phyloP scores from a whole-genome alignment of 139 green algal genomes.

The Edaphochlamys debaryana region DNA sequence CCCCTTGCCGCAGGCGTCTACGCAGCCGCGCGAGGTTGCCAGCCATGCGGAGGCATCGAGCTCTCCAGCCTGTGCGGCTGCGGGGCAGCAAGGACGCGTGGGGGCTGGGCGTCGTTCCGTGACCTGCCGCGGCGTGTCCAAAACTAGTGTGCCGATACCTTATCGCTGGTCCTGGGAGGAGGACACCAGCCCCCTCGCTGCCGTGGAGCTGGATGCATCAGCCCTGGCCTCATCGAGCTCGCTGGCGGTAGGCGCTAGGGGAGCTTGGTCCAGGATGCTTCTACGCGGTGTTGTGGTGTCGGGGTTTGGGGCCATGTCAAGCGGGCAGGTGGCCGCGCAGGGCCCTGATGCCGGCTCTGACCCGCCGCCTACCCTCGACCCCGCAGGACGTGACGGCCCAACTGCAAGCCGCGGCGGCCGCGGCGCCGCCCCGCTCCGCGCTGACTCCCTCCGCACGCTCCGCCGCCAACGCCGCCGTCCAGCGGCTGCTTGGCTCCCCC shows the following conservation, averaged over 20 bases:
- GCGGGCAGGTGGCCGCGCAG: too few relatives aligned
- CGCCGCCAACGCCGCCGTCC: neutral
- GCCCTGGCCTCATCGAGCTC: neutral
- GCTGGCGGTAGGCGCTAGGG: neutral
- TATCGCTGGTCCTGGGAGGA: slow-evolving; percentile 38
- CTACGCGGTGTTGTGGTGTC: too few relatives aligned
- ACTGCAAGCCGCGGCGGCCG: neutral
- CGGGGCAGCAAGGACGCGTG: neutral
- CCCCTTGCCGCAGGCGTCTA: too few relatives aligned
- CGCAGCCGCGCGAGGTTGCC: too few relatives aligned
- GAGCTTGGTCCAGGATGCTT: too few relatives aligned
- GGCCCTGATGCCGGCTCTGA: too few relatives aligned
- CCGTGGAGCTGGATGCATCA: slow-evolving; percentile 4
- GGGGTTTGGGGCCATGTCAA: too few relatives aligned
- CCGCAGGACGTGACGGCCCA: slow-evolving; percentile 13
- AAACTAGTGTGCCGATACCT: neutral
- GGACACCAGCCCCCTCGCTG: neutral
- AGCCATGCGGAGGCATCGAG: too few relatives aligned
- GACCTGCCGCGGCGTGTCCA: too few relatives aligned
- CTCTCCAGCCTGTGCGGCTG: too few relatives aligned
- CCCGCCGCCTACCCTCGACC: too few relatives aligned
- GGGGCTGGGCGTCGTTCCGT: too few relatives aligned
- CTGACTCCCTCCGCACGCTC: neutral
- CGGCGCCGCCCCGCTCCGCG: neutral
- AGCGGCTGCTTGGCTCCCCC: neutral